phyloP scores from a whole-genome alignment of 805 yeast genomes.

The Cyberlindnera americana region DNA sequence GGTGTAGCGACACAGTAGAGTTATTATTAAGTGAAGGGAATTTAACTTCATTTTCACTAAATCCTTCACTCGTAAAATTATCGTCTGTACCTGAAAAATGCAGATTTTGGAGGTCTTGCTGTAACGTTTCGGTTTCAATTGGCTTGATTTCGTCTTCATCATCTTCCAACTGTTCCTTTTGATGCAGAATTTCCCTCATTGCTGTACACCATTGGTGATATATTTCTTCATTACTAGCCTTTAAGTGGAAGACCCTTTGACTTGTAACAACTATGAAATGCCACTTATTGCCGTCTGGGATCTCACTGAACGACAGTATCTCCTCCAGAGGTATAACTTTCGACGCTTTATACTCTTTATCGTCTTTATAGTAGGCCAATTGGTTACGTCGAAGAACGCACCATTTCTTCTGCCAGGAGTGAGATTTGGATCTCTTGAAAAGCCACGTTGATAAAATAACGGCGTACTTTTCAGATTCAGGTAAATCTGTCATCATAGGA shows the following conservation, averaged over 20 bases:
- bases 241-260: slow-evolving; percentile 21
- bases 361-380: slow-evolving; percentile 37
- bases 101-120: slow-evolving; percentile 11
- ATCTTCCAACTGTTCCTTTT: background rate
- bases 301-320: slow-evolving; percentile 18
- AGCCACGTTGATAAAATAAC: slow-evolving; percentile 27
- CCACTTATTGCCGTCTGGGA: slow-evolving; percentile 20
- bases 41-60: slow-evolving; percentile 6
- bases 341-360: slow-evolving; percentile 36
- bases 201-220: slow-evolving; percentile 21
- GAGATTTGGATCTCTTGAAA: slow-evolving; percentile 31
- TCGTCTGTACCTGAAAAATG: slow-evolving; percentile 26
- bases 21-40: slow-evolving; percentile 2
- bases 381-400: slow-evolving; percentile 37
- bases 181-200: slow-evolving; percentile 17
- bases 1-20: slow-evolving; percentile 8
- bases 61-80: slow-evolving; percentile 24
- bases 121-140: background rate
- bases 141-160: background rate
- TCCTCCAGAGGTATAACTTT: slow-evolving; percentile 29
- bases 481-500: background rate
- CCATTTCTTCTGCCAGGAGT: slow-evolving; percentile 40
- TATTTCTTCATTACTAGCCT: slow-evolving; percentile 20
- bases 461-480: slow-evolving; percentile 1
- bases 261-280: slow-evolving; percentile 26